Base-by-base conservation (phyloP, 2,329 filamentous ascomycete species). In the Aspergillus texensis region DNA sequence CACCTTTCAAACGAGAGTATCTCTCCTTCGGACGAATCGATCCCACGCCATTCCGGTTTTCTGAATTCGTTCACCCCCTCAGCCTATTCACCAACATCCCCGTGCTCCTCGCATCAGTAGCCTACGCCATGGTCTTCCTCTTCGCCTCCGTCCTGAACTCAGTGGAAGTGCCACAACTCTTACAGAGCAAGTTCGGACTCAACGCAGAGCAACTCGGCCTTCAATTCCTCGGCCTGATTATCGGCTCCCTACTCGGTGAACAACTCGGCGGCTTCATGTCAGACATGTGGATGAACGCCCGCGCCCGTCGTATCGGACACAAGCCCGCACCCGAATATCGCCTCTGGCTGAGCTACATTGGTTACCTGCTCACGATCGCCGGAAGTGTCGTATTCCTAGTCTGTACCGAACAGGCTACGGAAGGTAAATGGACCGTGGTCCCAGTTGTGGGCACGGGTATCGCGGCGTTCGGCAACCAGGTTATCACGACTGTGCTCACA, bases 401-500 rank as follows among this genome's bases (percentile, higher is more conserved):
- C 0, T 83, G 83, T 56, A 80, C 81, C 0, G 76, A 84, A 52
- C 77, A 83, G 12, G 81, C 83, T 0, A 63, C 73, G 0, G 67
- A 74, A 0, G 73, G 76, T 0, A 71, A 80, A 6, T 89, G 84
- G 82, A 84, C 86, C 36, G 80, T 88, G 6, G 84, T 82, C 0
- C 87, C 87, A 0, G 73, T 88, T 8, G 69, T 88, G 8, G 86
- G 86, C 6, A 81, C 80, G 6, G 86, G 80, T 2, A 82, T 85
- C 67, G 80, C 79, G 0, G 82, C 81, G 0, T 83, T 81, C 9
- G 87, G 87, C 0, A 88, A 88, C 65, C 87, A 89, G 75, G 83
- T 89, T 34, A 81, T 89, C 8, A 88, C 87, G 1, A 89, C 87
- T 0, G 83, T 88, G 0, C 70, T 88, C 58, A 84, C 87, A 34